Base-by-base conservation (phyloP, 2,329 filamentous ascomycete species). In the Keithomyces neogunnii region DNA sequence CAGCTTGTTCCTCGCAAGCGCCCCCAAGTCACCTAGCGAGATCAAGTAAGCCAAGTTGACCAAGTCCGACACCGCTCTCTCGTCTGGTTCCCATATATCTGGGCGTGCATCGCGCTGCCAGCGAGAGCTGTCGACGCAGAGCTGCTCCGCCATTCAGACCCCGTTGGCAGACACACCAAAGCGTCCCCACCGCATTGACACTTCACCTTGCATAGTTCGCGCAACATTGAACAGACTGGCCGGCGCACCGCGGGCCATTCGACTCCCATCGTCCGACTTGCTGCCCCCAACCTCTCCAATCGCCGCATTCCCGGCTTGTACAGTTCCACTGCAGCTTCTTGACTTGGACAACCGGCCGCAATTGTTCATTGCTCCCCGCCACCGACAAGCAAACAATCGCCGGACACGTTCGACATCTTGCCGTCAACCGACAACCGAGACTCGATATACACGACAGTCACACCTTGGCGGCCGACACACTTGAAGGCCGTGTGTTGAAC, bases 161-260 rank as follows among this genome's bases (percentile, higher is more conserved):
- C 43, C 33, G 19, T 19, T 36, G 42, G 19, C 43, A 46, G 45
- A 49, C 48, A 40, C 53, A 50, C 38, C 35, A 39, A 48, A 26
- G 28, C 36, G 32, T 40, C 56, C 46, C 51, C 53, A 50, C 57
- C 52, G 45, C 50, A 50, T 53, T 56, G 58, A 58, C 58, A 60
- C 52, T 54, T 60, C 58, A 59, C 49, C 57, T 54, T 55, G 58
- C 57, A 60, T 52, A 48, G 49, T 48, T 47, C 29, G 49, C 53
- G 45, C 51, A 6, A 46, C 49, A 26, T 47, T 40, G 36, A 49
- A 33, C n/a, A 45, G 43, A 48, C 51, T 38, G 26, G 40, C 43
- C 35, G 40, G 45, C 7, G n/a, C 7, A 48, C 33, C 35, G 30
- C 39, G 38, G 35, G 33, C 39, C 19, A 40, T 33, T 31, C 31